These are phyloP conservation scores for Mycena haematopus DNA, from an alignment of 768 basidiomycete species.

Conservation along the genomic window DNA sequence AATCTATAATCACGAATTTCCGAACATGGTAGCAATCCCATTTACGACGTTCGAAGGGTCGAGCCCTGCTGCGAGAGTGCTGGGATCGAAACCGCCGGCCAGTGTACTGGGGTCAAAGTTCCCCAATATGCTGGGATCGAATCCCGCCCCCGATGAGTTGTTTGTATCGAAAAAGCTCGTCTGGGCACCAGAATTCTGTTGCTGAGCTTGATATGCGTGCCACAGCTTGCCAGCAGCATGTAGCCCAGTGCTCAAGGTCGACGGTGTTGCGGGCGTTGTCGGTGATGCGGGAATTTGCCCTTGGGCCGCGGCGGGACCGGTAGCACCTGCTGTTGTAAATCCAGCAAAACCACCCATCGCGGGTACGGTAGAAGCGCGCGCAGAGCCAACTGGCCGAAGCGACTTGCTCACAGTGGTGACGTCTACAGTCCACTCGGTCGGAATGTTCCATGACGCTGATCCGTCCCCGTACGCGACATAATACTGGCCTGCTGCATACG, in stretches of 20 bases:
- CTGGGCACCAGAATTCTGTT: slow-evolving; percentile 12
- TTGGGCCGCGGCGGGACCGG: too few relatives aligned
- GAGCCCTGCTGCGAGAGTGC: slow-evolving; percentile 1
- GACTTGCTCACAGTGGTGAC: slow-evolving; percentile 26
- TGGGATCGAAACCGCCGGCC: slow-evolving; percentile 10
- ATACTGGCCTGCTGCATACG: slow-evolving; percentile 26
- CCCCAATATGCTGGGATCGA: slow-evolving; percentile 15
- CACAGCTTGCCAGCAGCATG: slow-evolving; percentile 24
- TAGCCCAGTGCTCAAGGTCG: slow-evolving; percentile 10
- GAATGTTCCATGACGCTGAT: slow-evolving; percentile 25
- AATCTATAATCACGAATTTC: neutral
- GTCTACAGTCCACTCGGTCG: slow-evolving; percentile 22
- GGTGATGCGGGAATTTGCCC: slow-evolving; percentile 2
- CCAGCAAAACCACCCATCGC: neutral
- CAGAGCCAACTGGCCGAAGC: slow-evolving; percentile 15
- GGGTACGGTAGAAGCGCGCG: neutral
- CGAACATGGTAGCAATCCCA: slow-evolving; percentile 1
- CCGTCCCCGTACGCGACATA: slow-evolving; percentile 29
- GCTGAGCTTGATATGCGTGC: slow-evolving; percentile 21
- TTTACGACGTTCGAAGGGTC: slow-evolving; percentile 8
- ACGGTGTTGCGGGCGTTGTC: neutral
- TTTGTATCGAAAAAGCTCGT: slow-evolving; percentile 18
- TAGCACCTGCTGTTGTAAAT: neutral
- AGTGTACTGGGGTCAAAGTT: slow-evolving; percentile 22
- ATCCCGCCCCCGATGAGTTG: neutral